These are phyloP conservation scores for Aspergillus ibericus DNA, from an alignment of 2,329 filamentous ascomycete species.

Conservation along the genomic window DNA sequence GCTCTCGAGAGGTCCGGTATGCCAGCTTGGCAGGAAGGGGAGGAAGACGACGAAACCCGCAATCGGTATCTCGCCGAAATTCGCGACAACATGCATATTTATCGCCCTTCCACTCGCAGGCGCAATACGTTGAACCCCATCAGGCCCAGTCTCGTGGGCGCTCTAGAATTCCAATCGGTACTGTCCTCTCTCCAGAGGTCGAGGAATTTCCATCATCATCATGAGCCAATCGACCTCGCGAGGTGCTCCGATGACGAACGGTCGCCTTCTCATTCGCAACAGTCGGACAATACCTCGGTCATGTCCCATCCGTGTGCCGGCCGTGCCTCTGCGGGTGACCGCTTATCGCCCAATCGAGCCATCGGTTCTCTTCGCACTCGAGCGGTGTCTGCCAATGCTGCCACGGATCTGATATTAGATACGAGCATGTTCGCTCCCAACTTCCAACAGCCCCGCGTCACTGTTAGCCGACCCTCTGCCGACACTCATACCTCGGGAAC, in stretches of 20 bases:
- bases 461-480: conserved; percentile 42
- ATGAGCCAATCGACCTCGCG: conserved; percentile 66
- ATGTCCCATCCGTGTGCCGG: conserved; percentile 46
- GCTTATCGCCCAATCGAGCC: conserved; percentile 26
- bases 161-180: conserved; percentile 88
- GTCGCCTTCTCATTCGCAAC: conserved; percentile 42
- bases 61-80: conserved; percentile 74
- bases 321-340: conserved; percentile 24
- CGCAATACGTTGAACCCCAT: conserved; percentile 80
- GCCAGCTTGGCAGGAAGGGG: conserved; percentile 52
- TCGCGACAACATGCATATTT: conserved; percentile 88
- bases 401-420: conserved; percentile 49
- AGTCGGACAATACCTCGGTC: conserved; percentile 50
- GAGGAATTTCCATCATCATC: conserved; percentile 67
- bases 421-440: conserved; percentile 31
- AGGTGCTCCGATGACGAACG: conserved; percentile 67
- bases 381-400: conserved; percentile 63
- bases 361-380: conserved; percentile 39
- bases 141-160: conserved; percentile 87
- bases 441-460: conserved; percentile 31
- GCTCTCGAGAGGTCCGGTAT: conserved; percentile 56
- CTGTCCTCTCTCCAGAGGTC: conserved; percentile 83
- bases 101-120: conserved; percentile 66
- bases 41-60: conserved; percentile 56
- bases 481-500: conserved; percentile 19